phyloP scores from a whole-genome alignment of 768 basidiomycete species.

The Calvatia gigantea region DNA sequence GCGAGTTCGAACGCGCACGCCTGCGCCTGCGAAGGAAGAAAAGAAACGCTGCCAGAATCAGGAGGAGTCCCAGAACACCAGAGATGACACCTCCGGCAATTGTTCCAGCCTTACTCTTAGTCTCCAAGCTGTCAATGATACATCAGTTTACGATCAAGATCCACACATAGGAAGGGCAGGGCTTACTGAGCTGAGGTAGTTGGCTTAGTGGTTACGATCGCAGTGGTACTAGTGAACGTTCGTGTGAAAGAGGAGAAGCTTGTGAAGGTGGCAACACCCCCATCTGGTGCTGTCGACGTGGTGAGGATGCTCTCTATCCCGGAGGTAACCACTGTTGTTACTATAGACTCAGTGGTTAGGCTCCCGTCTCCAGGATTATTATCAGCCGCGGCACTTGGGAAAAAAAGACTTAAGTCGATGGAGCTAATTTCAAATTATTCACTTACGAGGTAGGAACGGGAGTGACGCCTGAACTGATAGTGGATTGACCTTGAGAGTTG shows the following conservation, averaged over 20 bases:
- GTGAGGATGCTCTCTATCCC: neutral
- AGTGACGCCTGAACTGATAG: too few relatives aligned
- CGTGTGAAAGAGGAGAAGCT: neutral
- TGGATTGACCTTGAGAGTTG: too few relatives aligned
- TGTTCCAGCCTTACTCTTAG: neutral
- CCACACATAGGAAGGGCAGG: too few relatives aligned
- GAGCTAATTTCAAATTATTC: neutral
- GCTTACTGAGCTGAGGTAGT: neutral
- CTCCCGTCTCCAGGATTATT: neutral
- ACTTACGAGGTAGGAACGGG: too few relatives aligned
- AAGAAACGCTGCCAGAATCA: neutral
- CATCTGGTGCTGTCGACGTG: neutral
- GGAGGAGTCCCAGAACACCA: neutral
- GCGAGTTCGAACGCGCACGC: neutral
- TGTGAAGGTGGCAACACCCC: neutral
- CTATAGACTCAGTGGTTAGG: neutral
- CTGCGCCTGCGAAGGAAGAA: slow-evolving; percentile 4
- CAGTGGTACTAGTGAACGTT: neutral
- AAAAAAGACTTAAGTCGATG: neutral
- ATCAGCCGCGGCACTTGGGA: neutral
- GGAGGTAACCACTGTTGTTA: neutral
- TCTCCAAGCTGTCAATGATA: neutral
- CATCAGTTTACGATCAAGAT: neutral
- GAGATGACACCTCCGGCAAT: slow-evolving; percentile 6
- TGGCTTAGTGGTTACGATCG: neutral